A percentile compares a stretch with the other conserved stretches of the same genome.
phyloP scores from a whole-genome alignment of 257 asterid species.

The Solanum sejunctum region DNA sequence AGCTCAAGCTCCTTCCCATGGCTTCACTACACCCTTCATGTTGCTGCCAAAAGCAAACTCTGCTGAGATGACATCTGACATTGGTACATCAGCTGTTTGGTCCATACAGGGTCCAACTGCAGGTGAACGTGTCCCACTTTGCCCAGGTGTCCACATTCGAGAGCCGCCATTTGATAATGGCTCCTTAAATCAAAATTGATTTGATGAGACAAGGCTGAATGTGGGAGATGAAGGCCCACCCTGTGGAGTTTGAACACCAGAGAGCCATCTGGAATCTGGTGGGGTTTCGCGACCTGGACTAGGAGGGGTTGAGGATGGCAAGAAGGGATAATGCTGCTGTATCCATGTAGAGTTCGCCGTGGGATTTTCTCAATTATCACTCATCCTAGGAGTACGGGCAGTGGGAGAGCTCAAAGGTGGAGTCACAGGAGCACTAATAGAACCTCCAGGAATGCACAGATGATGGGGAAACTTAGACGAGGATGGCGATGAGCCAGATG shows the following conservation, averaged over 20 bases:
- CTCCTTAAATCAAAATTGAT: constrained; percentile 63
- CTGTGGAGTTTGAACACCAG: constrained; percentile 92
- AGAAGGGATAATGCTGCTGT: constrained; percentile 52
- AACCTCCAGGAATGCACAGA: constrained; percentile 71
- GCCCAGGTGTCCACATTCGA: constrained; percentile 96
- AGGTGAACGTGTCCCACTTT: constrained; percentile 95
- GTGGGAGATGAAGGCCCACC: constrained; percentile 86
- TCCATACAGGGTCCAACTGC: constrained; percentile 58
- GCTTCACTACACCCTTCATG: constrained; percentile 57
- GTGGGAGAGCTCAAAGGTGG: constrained; percentile 95
- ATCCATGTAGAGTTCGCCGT: constrained; percentile 46
- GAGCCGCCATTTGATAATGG: constrained; percentile 82
- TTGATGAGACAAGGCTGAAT: constrained; percentile 71
- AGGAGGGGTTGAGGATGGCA: constrained; percentile 73
- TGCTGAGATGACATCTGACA: constrained; percentile 73
- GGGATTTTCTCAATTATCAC: constrained; percentile 59
- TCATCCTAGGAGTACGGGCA: constrained; percentile 71
- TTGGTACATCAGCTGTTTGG: constrained; percentile 78
- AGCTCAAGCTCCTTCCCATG: constrained; percentile 99
- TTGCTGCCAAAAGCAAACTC: constrained; percentile 90
- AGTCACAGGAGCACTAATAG: constrained; percentile 95
- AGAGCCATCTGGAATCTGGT: constrained; percentile 86
- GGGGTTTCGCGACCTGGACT: constrained; percentile 81
- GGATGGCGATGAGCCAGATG: constrained; percentile 55
- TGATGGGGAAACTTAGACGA: constrained; percentile 67